Evolutionary conservation across 2,329 filamentous ascomycete genomes (phyloP), one percentile per base, ranked within the genome.

Genomic region (Tolypocladium ophioglossoides): DNA sequence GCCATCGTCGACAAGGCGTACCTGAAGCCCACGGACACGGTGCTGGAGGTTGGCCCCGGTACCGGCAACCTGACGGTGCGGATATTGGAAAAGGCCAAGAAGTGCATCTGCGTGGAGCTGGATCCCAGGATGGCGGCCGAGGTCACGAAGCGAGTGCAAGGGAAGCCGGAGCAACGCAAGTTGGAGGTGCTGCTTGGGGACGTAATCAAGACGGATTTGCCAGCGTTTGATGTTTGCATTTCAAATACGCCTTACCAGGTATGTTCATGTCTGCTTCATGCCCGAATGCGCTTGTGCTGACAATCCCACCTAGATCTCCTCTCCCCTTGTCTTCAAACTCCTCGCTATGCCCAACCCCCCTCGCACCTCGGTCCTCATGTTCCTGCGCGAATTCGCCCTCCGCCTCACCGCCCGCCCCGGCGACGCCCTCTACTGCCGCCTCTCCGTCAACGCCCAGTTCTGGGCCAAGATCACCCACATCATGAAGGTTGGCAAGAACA

Each of bases 101-200:
- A 88, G 57, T 74, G 78, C 50, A 88, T 91, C 51, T 88, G 89
- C 4, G 89, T 96, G 51, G 94, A 99, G 74, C 80, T 96, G 69
- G 94, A 99, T 72, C 91, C 94, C 22, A 81, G 94, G 66, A 97
- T 97, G 94, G 91, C 90, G 14, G 92, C 92, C 56, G 94, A 97
- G 73, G 81, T 96, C 58, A 94, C 89, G 48, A 95, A 92, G 73
- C 87, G 92, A 64, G 91, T 97, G 10, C 91, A 96, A 71, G 91
- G 90, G 22, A 95, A 86, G 46, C 89, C 91, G 0, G 80, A 86
- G 61, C 86, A 89, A 67, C 91, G 89, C 68, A 84, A 89, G 60
- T 75, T 99, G 39, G 91, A 96, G 62, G 84, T 97, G 39, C 75
- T 96, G 51, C 76, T 99, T 9, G 94, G 94, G 44, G 94, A 97